Evolutionary conservation across 371 early-diverging fungal species (phyloP).

Genomic region (Polyrhizophydium stewartii): DNA sequence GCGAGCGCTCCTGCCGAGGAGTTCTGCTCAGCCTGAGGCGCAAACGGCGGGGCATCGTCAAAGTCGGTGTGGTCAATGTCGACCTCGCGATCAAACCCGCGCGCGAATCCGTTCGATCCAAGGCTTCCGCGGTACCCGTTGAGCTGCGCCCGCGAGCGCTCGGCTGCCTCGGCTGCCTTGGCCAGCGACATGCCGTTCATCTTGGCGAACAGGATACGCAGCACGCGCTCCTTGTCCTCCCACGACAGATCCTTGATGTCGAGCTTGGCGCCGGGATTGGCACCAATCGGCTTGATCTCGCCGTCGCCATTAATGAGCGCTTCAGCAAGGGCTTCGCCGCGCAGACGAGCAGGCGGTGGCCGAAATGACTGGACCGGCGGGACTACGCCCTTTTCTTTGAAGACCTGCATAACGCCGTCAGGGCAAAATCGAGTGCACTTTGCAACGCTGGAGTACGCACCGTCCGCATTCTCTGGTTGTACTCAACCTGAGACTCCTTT

Average conservation of each 20-base stretch:
- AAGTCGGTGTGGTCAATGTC: slow-evolving; percentile 7
- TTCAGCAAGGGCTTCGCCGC: neutral
- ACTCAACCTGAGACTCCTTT: slow-evolving; percentile 24
- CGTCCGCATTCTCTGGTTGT: slow-evolving; percentile 32
- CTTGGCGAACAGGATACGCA: slow-evolving; percentile 49
- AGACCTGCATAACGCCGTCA: too few species aligned
- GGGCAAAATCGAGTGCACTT: too few species aligned
- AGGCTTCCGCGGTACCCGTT: neutral
- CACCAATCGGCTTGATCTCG: neutral
- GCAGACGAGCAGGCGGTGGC: neutral
- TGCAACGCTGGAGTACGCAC: slow-evolving; percentile 9
- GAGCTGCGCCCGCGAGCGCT: neutral
- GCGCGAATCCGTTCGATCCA: neutral
- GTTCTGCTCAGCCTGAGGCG: too few species aligned
- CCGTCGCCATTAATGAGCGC: neutral
- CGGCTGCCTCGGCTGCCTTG: slow-evolving; percentile 1
- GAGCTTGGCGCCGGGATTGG: slow-evolving; percentile 10
- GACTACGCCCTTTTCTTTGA: slow-evolving; percentile 7
- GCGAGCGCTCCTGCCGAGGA: too few species aligned
- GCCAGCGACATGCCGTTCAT: slow-evolving; percentile 45
- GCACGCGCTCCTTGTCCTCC: slow-evolving; percentile 45
- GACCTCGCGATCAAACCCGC: neutral
- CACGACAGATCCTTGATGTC: slow-evolving; percentile 41
- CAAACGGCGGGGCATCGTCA: neutral
- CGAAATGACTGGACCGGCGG: slow-evolving; percentile 29